These are phyloP conservation scores for Peronospora belbahrii DNA, from an alignment of 352 stramenopile species.

Conservation along the genomic window DNA sequence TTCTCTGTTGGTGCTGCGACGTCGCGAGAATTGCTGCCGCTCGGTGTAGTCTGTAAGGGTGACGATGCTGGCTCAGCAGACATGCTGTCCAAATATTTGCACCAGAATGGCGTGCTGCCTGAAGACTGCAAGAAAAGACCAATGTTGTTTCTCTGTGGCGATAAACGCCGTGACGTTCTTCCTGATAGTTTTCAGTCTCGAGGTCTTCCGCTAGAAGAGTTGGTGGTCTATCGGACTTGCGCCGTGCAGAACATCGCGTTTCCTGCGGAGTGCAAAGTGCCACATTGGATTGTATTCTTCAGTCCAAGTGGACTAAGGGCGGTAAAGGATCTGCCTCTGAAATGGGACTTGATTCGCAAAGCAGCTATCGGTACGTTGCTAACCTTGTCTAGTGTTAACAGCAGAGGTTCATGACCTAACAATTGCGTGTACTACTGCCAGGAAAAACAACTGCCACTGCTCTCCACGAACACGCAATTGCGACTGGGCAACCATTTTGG, in stretches of 20 bases:
- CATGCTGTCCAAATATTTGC: conserved; percentile 39
- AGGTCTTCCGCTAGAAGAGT: conserved; percentile 40
- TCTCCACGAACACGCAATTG: conserved; percentile 33
- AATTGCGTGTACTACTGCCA: conserved; percentile 9
- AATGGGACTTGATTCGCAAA: conserved; percentile 61
- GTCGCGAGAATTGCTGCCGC: conserved; percentile 43
- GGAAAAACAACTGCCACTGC: conserved; percentile 66
- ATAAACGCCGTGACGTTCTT: conserved; percentile 58
- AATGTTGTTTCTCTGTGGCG: conserved; percentile 65
- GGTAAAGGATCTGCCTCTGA: conserved; percentile 30
- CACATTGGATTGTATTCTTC: conserved; percentile 74
- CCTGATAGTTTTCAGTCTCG: conserved; percentile 53
- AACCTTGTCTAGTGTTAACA: not conserved
- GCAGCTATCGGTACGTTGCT: conserved; percentile 55
- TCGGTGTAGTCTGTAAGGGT: conserved; percentile 50
- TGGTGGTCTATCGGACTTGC: conserved; percentile 60
- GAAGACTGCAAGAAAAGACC: conserved; percentile 32
- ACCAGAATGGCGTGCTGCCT: conserved; percentile 34
- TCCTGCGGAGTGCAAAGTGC: conserved; percentile 26
- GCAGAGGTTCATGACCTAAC: conserved; percentile 2
- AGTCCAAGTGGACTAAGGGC: conserved; percentile 71
- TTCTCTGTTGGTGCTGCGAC: conserved; percentile 68
- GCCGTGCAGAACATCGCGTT: conserved; percentile 39
- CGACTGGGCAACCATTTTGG: conserved; percentile 37
- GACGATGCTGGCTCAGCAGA: conserved; percentile 67